phyloP scores from a whole-genome alignment of 805 yeast species.

The Kuraishia piskuri region DNA sequence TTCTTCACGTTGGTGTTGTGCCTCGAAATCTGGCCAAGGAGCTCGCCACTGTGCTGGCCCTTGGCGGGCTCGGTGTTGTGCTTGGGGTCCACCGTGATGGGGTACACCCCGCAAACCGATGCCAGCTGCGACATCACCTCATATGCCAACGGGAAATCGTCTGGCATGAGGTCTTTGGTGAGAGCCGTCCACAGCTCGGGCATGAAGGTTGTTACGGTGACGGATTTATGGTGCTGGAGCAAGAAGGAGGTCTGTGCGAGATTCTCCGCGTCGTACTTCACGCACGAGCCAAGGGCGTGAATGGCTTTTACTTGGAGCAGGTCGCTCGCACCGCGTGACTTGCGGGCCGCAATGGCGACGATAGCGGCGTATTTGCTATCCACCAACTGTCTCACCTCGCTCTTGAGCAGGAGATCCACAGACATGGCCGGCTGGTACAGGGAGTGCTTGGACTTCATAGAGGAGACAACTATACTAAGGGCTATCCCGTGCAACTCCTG shows the following conservation, averaged over 20 bases:
- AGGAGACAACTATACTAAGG: background rate
- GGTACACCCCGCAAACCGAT: conserved; percentile 4
- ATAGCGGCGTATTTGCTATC: background rate
- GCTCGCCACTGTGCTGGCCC: too few relatives aligned
- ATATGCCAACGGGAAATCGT: conserved; percentile 4
- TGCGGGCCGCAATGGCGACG: background rate
- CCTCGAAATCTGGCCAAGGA: background rate
- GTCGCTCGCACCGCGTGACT: background rate
- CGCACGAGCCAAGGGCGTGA: background rate
- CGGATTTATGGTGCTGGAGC: background rate
- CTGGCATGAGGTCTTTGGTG: background rate
- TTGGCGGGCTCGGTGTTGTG: too few relatives aligned
- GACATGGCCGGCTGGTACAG: background rate
- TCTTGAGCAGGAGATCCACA: background rate
- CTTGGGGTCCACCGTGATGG: conserved; percentile 1
- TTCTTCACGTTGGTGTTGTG: background rate
- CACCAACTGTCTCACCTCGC: conserved; percentile 1
- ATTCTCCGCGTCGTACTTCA: background rate
- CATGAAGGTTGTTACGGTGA: conserved; percentile 9
- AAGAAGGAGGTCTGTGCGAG: background rate
- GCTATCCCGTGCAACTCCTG: background rate
- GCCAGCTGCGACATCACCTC: conserved; percentile 3
- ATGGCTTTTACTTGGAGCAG: background rate
- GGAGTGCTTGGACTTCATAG: background rate
- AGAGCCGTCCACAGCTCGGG: conserved; percentile 4